Evolutionary conservation across 1,284 basidiomycete genomes (phyloP).

Genomic region (Irpex lacteus): DNA sequence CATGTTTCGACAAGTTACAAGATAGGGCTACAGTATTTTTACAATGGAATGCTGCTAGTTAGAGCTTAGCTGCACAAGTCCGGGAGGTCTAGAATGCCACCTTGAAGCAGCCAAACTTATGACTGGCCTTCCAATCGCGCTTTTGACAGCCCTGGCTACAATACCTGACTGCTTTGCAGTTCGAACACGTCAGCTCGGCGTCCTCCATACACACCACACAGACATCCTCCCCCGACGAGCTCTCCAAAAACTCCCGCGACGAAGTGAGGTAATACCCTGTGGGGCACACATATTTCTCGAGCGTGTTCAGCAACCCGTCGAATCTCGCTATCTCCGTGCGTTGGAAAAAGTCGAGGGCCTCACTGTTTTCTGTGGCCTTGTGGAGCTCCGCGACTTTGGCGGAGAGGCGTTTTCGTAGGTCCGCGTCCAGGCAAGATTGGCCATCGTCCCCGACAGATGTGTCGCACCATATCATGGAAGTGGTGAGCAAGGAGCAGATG

Average conservation of each 20-base stretch:
- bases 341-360: not conserved
- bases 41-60: no score
- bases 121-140: not conserved
- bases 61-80: not conserved
- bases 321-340: slow-evolving; percentile 16
- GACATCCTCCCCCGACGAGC: slow-evolving; percentile 8
- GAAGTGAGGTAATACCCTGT: slow-evolving; percentile 14
- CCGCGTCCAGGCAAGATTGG: slow-evolving; percentile 20
- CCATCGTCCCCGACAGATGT: slow-evolving; percentile 22
- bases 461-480: slow-evolving; percentile 24
- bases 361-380: not conserved
- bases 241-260: slow-evolving; percentile 16
- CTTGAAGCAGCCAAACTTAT: slow-evolving; percentile 5
- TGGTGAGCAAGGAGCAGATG: slow-evolving; percentile 20
- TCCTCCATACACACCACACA: slow-evolving; percentile 11
- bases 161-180: slow-evolving; percentile 8
- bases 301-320: slow-evolving; percentile 10
- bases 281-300: slow-evolving; percentile 13
- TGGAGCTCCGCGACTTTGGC: not conserved
- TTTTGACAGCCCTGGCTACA: slow-evolving; percentile 3
- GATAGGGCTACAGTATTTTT: no score
- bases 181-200: slow-evolving; percentile 4
- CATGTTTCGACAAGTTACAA: no score
- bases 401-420: slow-evolving; percentile 10
- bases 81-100: not conserved